Evolutionary conservation across 495 filamentous ascomycete species (phyloP).

Genomic region (Penicillium egyptiacum): DNA sequence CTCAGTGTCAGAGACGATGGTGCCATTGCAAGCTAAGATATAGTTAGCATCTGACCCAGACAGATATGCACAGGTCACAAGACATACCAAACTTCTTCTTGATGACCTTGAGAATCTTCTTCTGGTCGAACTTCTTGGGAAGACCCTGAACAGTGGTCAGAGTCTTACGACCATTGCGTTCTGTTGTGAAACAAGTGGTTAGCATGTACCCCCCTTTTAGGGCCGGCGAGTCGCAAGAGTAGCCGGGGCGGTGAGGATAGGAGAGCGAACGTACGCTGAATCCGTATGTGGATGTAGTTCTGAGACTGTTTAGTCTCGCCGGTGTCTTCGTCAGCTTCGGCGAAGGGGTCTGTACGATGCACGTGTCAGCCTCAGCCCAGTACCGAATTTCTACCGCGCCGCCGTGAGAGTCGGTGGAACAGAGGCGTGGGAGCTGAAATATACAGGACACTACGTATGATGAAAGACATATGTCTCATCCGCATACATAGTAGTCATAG

Average conservation of each 20-base stretch:
- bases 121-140: constrained; percentile 96
- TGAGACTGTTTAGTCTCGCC: constrained; percentile 90
- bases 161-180: constrained; percentile 99
- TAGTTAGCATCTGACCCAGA: constrained; percentile 21
- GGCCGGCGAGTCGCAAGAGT: constrained; percentile 12
- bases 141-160: constrained; percentile 99
- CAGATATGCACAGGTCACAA: constrained; percentile 10
- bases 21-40: constrained; percentile 94
- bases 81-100: constrained; percentile 98
- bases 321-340: constrained; percentile 99
- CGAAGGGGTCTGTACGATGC: constrained; percentile 87
- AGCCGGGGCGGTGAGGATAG: constrained; percentile 15
- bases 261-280: constrained; percentile 77
- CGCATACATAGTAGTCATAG: not conserved
- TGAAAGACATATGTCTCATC: not conserved
- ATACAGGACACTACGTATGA: not conserved
- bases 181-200: constrained; percentile 47
- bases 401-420: constrained; percentile 15
- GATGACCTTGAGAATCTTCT: constrained; percentile 99
- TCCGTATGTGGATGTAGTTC: constrained; percentile 99
- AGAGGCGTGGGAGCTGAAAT: not conserved
- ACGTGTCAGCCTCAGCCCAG: constrained; percentile 39
- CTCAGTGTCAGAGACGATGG: constrained; percentile 93
- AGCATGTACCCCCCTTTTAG: constrained; percentile 22
- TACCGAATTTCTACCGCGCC: constrained; percentile 42